phyloP scores from a whole-genome alignment of 2,329 filamentous ascomycete genomes.

The Hymenoscyphus scutula region DNA sequence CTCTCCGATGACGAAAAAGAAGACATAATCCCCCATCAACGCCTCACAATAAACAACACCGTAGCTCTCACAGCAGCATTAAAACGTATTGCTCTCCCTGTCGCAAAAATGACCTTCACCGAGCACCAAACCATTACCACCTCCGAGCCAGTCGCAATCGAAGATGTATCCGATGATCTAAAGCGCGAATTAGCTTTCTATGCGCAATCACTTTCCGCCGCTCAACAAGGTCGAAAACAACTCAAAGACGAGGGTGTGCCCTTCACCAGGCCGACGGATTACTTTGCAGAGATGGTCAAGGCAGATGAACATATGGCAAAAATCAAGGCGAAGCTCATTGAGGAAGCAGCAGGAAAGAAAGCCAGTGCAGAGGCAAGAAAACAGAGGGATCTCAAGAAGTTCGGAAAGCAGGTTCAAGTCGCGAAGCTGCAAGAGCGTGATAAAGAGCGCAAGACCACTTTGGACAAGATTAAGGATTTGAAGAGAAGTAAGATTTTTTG shows the following conservation, averaged over 20 bases:
- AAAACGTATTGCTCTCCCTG: constrained; percentile 73
- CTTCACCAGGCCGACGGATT: constrained; percentile 88
- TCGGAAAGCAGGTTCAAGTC: constrained; percentile 96
- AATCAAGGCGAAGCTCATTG: constrained; percentile 89
- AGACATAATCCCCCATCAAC: constrained; percentile 85
- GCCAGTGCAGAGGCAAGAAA: constrained; percentile 87
- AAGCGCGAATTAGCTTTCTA: constrained; percentile 92
- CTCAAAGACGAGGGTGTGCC: constrained; percentile 79
- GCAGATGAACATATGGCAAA: constrained; percentile 97
- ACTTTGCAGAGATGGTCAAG: constrained; percentile 99
- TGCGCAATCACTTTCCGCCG: constrained; percentile 80
- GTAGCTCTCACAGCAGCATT: constrained; percentile 77
- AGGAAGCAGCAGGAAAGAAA: constrained; percentile 90
- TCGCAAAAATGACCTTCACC: constrained; percentile 70
- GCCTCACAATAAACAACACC: constrained; percentile 96
- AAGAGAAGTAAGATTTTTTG: constrained; percentile 77
- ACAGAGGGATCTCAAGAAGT: constrained; percentile 95
- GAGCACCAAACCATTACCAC: constrained; percentile 77
- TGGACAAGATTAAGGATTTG: constrained; percentile 91
- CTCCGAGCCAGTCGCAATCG: constrained; percentile 65
- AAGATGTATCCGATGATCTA: constrained; percentile 86
- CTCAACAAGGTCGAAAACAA: constrained; percentile 66
- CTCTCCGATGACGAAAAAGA: constrained; percentile 75
- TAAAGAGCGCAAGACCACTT: constrained; percentile 85
- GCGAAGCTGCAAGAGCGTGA: constrained; percentile 92